Evolutionary conservation across 2,329 filamentous ascomycete genomes (phyloP).

Genomic region (Celoporthe dispersa): DNA sequence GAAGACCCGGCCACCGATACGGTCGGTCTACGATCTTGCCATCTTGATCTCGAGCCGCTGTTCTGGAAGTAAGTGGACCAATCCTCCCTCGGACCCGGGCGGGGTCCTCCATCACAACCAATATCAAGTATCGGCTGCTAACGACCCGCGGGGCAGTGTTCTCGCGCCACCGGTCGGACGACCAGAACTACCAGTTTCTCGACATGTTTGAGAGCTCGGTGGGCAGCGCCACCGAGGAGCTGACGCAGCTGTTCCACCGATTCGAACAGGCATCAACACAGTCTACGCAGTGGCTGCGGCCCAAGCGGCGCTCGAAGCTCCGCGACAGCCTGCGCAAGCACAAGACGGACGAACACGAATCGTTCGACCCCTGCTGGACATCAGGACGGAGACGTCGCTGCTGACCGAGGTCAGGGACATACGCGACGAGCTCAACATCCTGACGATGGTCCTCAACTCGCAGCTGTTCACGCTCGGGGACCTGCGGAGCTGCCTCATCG

Average conservation of each 20-base stretch:
- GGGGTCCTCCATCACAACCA: background rate
- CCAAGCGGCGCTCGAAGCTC: conserved; percentile 21
- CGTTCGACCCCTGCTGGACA: conserved; percentile 62
- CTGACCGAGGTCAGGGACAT: conserved; percentile 70
- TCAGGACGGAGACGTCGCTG: conserved; percentile 63
- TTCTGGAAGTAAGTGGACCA: conserved; percentile 45
- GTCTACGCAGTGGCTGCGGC: conserved; percentile 57
- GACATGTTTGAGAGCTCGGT: conserved; percentile 72
- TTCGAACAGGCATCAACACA: conserved; percentile 64
- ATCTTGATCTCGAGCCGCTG: conserved; percentile 65
- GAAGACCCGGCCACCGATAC: conserved; percentile 63
- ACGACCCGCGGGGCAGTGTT: conserved; percentile 44
- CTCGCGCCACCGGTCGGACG: conserved; percentile 59
- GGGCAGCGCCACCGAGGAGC: conserved; percentile 55
- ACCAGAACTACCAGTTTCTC: conserved; percentile 66
- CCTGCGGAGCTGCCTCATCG: conserved; percentile 49
- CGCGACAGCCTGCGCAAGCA: conserved; percentile 40
- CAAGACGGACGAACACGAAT: conserved; percentile 38
- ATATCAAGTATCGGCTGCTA: background rate
- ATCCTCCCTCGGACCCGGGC: fast-evolving
- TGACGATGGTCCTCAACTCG: conserved; percentile 56
- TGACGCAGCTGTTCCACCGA: conserved; percentile 61
- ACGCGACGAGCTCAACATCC: conserved; percentile 71
- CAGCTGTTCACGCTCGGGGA: conserved; percentile 53
- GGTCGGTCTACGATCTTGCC: conserved; percentile 65